Conservation (phyloP, 169 alveolate genomes). For the Plasmodium vinckei region DNA sequence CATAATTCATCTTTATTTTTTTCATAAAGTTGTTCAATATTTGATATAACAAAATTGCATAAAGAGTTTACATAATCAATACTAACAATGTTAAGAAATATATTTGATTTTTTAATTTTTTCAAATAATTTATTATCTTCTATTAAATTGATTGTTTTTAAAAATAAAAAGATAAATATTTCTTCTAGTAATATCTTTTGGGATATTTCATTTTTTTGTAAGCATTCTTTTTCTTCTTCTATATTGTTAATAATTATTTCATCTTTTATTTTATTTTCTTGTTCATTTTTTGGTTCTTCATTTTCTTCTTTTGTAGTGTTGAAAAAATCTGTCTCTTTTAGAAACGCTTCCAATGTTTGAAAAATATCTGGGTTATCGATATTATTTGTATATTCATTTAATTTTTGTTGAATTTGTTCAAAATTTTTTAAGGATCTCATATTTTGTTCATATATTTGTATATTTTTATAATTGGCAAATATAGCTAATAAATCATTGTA, state of each 20-base stretch:
- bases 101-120: conserved; percentile 43
- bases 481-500: conserved; percentile 45
- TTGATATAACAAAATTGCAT: conserved; percentile 36
- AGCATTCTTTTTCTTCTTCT: conserved; percentile 49
- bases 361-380: conserved; percentile 11
- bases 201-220: conserved; percentile 60
- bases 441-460: conserved; percentile 32
- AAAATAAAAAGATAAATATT: conserved; percentile 43
- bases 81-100: conserved; percentile 48
- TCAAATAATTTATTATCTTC: conserved; percentile 41
- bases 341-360: conserved; percentile 51
- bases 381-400: conserved; percentile 21
- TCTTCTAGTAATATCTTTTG: conserved; percentile 63
- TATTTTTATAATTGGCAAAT: conserved; percentile 31
- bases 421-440: conserved; percentile 40
- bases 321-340: conserved; percentile 60
- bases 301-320: background rate
- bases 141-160: conserved; percentile 49
- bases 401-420: conserved; percentile 17
- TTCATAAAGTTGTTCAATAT: conserved; percentile 48
- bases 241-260: background rate
- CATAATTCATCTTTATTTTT: conserved; percentile 46
- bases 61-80: conserved; percentile 49
- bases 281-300: conserved; percentile 2
- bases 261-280: background rate